Conservation (phyloP, 495 filamentous ascomycete genomes). For the Trichoderma virens region DNA sequence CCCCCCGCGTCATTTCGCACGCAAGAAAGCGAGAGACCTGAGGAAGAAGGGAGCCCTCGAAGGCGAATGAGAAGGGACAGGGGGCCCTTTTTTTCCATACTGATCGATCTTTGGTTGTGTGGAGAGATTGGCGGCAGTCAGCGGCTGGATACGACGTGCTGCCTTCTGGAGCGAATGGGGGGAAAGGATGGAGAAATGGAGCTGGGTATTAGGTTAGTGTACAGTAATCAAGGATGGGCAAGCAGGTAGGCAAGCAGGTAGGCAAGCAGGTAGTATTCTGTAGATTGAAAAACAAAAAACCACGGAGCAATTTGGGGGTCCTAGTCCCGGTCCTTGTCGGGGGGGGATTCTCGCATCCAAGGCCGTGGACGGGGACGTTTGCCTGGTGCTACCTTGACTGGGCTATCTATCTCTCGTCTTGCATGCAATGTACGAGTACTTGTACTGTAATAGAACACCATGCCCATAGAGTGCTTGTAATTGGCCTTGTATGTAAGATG, state of each 20-base stretch:
- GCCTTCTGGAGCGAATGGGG: not conserved
- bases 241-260: not conserved
- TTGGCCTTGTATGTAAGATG: too few relatives aligned
- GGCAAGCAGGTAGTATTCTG: too few relatives aligned
- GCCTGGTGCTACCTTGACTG: not conserved
- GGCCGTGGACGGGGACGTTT: not conserved
- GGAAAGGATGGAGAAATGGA: not conserved
- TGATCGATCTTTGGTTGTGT: not conserved
- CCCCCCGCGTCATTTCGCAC: too few relatives aligned
- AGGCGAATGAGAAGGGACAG: not conserved
- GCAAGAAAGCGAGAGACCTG: too few relatives aligned
- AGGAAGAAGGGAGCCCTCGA: too few relatives aligned
- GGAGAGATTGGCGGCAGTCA: not conserved
- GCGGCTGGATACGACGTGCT: not conserved
- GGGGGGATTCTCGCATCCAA: not conserved
- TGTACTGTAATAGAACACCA: too few relatives aligned
- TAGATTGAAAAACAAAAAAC: not conserved
- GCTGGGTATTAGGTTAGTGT: not conserved
- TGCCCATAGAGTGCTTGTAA: too few relatives aligned
- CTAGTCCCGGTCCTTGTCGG: not conserved
- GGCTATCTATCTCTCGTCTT: not conserved
- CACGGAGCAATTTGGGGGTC: not conserved
- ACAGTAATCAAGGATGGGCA: not conserved
- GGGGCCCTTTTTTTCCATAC: not conserved
- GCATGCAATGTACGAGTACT: too few relatives aligned